Base-by-base conservation (phyloP, 164 flowering plant species). In the Umbilicus rupestris region DNA sequence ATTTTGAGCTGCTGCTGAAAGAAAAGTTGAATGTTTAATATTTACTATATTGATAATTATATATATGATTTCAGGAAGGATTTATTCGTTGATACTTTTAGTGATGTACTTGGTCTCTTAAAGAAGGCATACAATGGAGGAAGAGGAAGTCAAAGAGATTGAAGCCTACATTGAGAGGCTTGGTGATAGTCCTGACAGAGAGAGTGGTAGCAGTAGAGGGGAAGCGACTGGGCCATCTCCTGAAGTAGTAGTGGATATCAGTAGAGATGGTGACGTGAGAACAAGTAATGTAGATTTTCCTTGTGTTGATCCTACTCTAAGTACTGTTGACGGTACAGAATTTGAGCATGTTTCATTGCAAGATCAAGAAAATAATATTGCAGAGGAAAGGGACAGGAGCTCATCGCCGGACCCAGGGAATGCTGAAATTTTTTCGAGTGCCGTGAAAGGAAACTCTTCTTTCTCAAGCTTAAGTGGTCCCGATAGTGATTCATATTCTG, bases 311-410 rank as follows among this genome's bases (percentile, higher is more conserved):
- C 71, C 81, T 47, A 70, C 64, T 44, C 50, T 62, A 72, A 59
- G 68, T 19, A 72, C 63, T 67, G 70, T 62, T 24, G 87, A 83
- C 64, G 97, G 86, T 57, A 87, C 79, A 28, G 80, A 76, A 63
- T 94, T 91, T 81, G 99, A 94, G 76, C 93, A 75, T 68, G 96
- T 91, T 24, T 81, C 84, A 49, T 72, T 91, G 72, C 82, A 80
- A 73, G 96, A 94, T 71, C 87, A 83, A 57, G 91, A 79, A 28
- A 83, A 73, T 44, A 73, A 49, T 17, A 31, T 33, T 75, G 69
- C 39, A 62, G 66, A 52, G 63, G 78, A 74, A 57, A 26, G 68
- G 55, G 80, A 73, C 52, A 71, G 78, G 37, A 63, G 69, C 22
- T 35, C 68, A 45, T 75, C 78, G 10, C 72, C 77, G 33, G 72